Base-by-base conservation (phyloP, 805 yeast species). In the Saitoella complicata region DNA sequence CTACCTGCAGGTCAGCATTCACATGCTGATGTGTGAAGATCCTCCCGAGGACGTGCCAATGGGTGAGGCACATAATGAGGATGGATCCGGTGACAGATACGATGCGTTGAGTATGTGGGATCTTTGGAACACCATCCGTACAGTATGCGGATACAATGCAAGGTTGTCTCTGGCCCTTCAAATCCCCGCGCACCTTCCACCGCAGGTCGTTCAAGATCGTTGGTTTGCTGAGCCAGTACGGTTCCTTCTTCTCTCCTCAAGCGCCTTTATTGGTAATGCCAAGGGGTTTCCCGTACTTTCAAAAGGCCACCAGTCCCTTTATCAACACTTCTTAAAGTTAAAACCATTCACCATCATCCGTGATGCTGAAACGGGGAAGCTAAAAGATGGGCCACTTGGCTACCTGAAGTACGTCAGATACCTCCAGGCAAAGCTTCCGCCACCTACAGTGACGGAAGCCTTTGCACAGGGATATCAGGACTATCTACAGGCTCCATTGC, bases 151-250 rank as follows among this genome's bases (percentile, higher is more conserved):
- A 45, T 75, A 77, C 53, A 67, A 76, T 41, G 49, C 59, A 1
- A 69, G 73, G 21, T 59, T 80, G 43, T 76, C 83, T n/a, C 76
- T 85, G 44, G 82, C 84, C 4, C 64, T 81, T 34, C 91, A 79
- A 35, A 70, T 86, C 21, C 87, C 94, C 32, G 76, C 76, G 46
- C 66, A 67, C 35, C 65, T 65, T 42, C 69, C 73, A 1, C 78
- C 80, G 1, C 61, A 62, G 3, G 55, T 57, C 44, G 73, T 77
- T 2, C 53, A 74, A 3, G 66, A 71, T 29, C 61, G 85, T 45
- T 80, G 87, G 87, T 58, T 73, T 45, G 65, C 78, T 30, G 87
- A 80, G 57, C 85, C 85, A 0, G 70, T 80, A 1, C 65, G 72
- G 5, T 70, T 74, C 55, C 61, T 78, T 12, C 56, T 78, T 38